A percentile compares a stretch with the other conserved stretches of the same genome.
These are phyloP conservation scores for Mycotypha africana DNA, from an alignment of 371 early-diverging fungal species.

Conservation along the genomic window DNA sequence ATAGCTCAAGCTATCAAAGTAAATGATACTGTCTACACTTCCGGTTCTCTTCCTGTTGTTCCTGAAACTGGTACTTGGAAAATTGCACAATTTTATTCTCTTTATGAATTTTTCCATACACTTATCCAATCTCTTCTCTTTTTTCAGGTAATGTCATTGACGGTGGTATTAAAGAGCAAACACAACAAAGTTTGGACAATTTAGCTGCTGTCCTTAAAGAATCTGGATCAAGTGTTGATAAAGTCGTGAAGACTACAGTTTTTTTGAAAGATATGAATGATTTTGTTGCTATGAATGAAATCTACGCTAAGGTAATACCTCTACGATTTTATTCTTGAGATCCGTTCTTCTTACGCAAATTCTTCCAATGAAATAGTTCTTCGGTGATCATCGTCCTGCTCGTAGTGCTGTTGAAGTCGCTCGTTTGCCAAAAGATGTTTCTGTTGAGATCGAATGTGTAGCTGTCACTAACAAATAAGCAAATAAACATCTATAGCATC, in stretches of 20 bases:
- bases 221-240: slow-evolving; percentile 65
- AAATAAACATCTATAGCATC: too few species aligned
- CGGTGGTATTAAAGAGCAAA: slow-evolving; percentile 67
- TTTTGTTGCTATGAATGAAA: slow-evolving; percentile 81
- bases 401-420: slow-evolving; percentile 90
- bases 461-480: slow-evolving; percentile 48
- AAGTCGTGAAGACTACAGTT: slow-evolving; percentile 90
- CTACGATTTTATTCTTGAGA: not conserved
- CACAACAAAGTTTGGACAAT: slow-evolving; percentile 75
- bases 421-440: slow-evolving; percentile 80
- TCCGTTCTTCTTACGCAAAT: not conserved
- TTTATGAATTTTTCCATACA: not conserved
- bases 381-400: slow-evolving; percentile 72
- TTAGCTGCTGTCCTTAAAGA: slow-evolving; percentile 72
- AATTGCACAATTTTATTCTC: not conserved
- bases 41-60: slow-evolving; percentile 75
- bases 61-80: slow-evolving; percentile 44
- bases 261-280: slow-evolving; percentile 89
- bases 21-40: slow-evolving; percentile 80
- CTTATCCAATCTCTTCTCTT: not conserved
- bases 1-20: slow-evolving; percentile 79
- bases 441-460: slow-evolving; percentile 90
- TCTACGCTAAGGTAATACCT: slow-evolving; percentile 48
- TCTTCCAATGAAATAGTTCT: slow-evolving; percentile 29
- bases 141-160: slow-evolving; percentile 50